Percentiles rank a stretch among this genome's conserved stretches.
phyloP scores from a whole-genome alignment of 163 green algal species.

The Scenedesmus sp. region DNA sequence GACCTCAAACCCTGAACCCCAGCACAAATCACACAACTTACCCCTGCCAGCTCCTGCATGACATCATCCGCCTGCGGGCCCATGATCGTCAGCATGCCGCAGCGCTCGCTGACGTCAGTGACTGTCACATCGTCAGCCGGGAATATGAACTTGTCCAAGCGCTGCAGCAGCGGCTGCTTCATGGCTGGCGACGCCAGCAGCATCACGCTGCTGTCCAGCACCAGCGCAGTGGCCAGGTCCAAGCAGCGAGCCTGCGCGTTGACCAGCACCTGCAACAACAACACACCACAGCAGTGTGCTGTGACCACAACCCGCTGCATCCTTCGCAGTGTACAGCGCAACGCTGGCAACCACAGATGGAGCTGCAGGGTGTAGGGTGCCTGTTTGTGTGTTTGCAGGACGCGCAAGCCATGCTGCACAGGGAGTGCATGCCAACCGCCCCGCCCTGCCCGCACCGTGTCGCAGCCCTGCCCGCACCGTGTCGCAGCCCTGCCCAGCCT shows the following conservation, averaged over 20 bases:
- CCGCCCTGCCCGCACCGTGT: conserved; percentile 82
- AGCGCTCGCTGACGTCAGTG: conserved; percentile 67
- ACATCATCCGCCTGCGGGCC: conserved; percentile 71
- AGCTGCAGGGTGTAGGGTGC: background rate
- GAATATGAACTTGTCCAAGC: conserved; percentile 87
- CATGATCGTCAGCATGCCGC: conserved; percentile 77
- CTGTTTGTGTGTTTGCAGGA: no score
- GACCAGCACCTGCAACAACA: conserved; percentile 75
- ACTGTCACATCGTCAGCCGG: conserved; percentile 79
- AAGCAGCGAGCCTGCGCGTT: conserved; percentile 76
- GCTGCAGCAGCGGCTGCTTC: conserved; percentile 58
- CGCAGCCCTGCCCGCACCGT: conserved; percentile 70
- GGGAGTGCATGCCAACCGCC: no score
- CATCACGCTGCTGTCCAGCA: conserved; percentile 69
- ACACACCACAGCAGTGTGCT: background rate
- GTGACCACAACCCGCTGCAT: no score
- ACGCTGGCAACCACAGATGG: background rate
- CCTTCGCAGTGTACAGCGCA: no score
- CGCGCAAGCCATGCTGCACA: no score
- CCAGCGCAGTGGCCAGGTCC: conserved; percentile 78
- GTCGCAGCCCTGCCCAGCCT: conserved; percentile 73
- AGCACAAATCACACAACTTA: no score
- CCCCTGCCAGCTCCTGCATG: conserved; percentile 71
- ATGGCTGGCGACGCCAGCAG: conserved; percentile 72
- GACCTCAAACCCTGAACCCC: no score